Percentiles rank a stretch among this genome's conserved stretches.
phyloP scores from a whole-genome alignment of 306 rosid species.

The Sesbania bispinosa region DNA sequence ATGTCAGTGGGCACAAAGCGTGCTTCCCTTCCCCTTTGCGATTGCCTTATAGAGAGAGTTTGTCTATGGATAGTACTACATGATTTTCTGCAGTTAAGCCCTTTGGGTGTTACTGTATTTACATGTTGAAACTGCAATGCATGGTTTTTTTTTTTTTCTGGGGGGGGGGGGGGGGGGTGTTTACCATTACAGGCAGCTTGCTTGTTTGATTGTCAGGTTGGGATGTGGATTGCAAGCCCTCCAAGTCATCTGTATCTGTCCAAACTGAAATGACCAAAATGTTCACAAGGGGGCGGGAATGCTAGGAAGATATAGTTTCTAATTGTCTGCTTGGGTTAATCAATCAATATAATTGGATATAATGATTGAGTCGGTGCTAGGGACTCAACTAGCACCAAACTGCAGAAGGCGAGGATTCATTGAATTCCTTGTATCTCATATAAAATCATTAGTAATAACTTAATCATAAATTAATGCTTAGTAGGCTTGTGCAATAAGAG shows the following conservation, averaged over 20 bases:
- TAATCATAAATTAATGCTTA: background rate
- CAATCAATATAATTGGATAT: constrained; percentile 1
- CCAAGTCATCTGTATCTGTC: constrained; percentile 9
- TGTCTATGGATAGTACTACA: background rate
- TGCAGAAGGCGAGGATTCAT: background rate
- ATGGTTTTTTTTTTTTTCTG: too few species aligned
- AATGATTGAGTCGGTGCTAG: constrained; percentile 9
- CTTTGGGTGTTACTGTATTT: background rate
- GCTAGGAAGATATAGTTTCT: background rate
- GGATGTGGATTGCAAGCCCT: background rate
- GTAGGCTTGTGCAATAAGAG: background rate
- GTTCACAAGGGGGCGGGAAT: background rate
- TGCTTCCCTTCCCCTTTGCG: background rate
- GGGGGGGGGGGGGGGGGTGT: too few species aligned
- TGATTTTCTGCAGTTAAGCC: background rate
- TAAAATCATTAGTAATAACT: background rate
- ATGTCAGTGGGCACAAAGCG: background rate
- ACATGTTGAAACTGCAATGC: background rate
- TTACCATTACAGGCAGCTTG: background rate
- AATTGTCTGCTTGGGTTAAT: background rate
- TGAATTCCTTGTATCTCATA: background rate
- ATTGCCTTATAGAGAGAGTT: background rate
- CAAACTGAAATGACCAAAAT: constrained; percentile 1
- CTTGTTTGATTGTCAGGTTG: background rate
- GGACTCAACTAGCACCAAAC: background rate